A percentile compares a stretch with the other conserved stretches of the same genome.
These are phyloP conservation scores for Skeletonema grethae DNA, from an alignment of 108 stramenopile species.

Conservation along the genomic window DNA sequence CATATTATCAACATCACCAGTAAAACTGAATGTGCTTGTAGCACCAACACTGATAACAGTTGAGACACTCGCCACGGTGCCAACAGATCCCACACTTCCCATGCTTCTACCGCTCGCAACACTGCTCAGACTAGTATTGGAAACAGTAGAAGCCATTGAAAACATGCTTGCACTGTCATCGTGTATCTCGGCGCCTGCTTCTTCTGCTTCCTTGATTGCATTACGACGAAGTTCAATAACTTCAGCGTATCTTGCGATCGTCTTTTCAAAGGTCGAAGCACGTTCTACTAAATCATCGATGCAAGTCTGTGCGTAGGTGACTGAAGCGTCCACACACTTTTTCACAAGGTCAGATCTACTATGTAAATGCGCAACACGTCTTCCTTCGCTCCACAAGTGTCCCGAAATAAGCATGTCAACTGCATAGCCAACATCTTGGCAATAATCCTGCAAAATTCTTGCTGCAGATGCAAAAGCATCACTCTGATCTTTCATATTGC, in stretches of 20 bases:
- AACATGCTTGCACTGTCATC: constrained; percentile 82
- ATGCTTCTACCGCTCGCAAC: constrained; percentile 49
- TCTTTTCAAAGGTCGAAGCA: constrained; percentile 51
- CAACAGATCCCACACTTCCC: constrained; percentile 37
- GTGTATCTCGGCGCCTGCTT: constrained; percentile 30
- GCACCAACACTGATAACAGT: constrained; percentile 80
- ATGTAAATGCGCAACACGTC: constrained; percentile 55
- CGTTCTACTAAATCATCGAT: constrained; percentile 71
- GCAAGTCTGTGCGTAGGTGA: constrained; percentile 55
- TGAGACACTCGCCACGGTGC: constrained; percentile 65
- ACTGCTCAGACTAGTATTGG: constrained; percentile 69
- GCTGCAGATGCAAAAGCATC: constrained; percentile 66
- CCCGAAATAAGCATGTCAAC: constrained; percentile 73
- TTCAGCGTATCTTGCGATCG: constrained; percentile 61
- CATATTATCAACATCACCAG: constrained; percentile 59
- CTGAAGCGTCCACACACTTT: constrained; percentile 58
- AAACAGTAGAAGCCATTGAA: constrained; percentile 66
- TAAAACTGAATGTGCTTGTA: constrained; percentile 70
- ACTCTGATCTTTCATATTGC: constrained; percentile 26
- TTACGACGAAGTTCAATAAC: constrained; percentile 72
- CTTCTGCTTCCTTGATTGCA: constrained; percentile 50
- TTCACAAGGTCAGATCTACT: constrained; percentile 61
- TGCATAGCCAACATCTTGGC: constrained; percentile 63
- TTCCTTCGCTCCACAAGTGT: constrained; percentile 73
- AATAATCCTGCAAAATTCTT: constrained; percentile 78